Evolutionary conservation across 352 stramenopile species (phyloP).

Genomic region (Phytophthora pseudosyringae): DNA sequence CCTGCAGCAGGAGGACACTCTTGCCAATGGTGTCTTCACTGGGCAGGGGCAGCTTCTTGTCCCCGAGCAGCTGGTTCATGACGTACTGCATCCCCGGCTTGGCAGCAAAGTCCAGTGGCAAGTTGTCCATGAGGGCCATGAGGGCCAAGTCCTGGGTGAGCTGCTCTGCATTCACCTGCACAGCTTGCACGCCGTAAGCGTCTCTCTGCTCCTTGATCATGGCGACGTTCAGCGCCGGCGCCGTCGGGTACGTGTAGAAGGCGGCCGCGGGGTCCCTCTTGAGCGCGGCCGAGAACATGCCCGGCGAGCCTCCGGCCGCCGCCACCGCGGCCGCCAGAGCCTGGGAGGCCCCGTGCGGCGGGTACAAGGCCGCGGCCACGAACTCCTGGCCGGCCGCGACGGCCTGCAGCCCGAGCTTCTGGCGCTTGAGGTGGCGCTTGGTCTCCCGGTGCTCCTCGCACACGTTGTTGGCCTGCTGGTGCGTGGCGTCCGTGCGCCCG

Average conservation of each 20-base stretch:
- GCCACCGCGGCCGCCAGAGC: slow-evolving; percentile 51
- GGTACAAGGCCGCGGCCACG: slow-evolving; percentile 42
- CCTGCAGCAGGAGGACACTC: slow-evolving; percentile 71
- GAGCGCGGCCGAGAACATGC: slow-evolving; percentile 32
- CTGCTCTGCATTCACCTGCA: slow-evolving; percentile 62
- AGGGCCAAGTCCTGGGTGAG: slow-evolving; percentile 77
- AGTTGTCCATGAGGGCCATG: slow-evolving; percentile 76
- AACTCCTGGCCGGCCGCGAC: slow-evolving; percentile 45
- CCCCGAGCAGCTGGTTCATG: slow-evolving; percentile 65
- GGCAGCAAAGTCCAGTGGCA: slow-evolving; percentile 64
- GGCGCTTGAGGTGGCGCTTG: slow-evolving; percentile 80
- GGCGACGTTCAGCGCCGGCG: slow-evolving; percentile 4
- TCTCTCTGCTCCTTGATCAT: slow-evolving; percentile 61
- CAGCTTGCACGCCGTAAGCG: slow-evolving; percentile 29
- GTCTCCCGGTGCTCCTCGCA: slow-evolving; percentile 84
- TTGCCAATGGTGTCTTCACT: slow-evolving; percentile 67
- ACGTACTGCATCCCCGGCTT: slow-evolving; percentile 79
- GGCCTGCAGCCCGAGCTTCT: slow-evolving; percentile 64
- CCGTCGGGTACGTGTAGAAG: slow-evolving; percentile 29
- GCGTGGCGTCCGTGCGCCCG: slow-evolving; percentile 66
- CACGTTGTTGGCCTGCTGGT: slow-evolving; percentile 77
- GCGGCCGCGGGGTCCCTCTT: slow-evolving; percentile 32
- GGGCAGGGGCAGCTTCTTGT: slow-evolving; percentile 66
- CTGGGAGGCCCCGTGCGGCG: slow-evolving; percentile 42
- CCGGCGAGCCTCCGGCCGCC: slow-evolving; percentile 42